Evolutionary conservation across 164 flowering plant species (phyloP), one percentile per base, ranked within the genome.

Genomic region (Stephania japonica): DNA sequence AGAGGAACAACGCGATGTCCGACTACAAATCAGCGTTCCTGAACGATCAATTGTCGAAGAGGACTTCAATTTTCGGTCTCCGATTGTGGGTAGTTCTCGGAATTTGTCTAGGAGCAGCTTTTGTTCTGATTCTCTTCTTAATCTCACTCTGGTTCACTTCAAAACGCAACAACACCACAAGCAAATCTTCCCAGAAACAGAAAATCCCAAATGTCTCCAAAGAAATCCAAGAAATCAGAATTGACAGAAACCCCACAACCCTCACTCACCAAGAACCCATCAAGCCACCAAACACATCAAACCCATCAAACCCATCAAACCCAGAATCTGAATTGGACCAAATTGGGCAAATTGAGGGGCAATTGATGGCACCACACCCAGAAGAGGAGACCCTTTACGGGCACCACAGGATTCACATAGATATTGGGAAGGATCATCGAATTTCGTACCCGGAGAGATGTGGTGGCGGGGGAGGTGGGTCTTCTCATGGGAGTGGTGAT

Each of bases 31-130:
- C 77, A 6, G 76, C 83, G 38, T 88, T 86, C 73, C 77, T 88
- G 64, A 88, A 87, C 77, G 84, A 87, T 65, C 82, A 86, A 81
- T 87, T 91, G 70, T 90, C 92, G 1, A 85, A 83, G 72, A 81
- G 71, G 6, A 91, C 97, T 66, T 86, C 90, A 69, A 87, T 91
- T 43, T 90, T 91, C 64, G 94, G 94, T 6, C 82, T 91, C 6
- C 62, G 83, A 11, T 76, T 91, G 44, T 91, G 92, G 92, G 92
- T 90, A 0, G 88, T 91, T 27, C 74, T 91, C 13, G 94, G 94
- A 7, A 81, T 91, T 26, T 86, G 87, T 69, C 84, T 91, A 0
- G 97, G 92, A 32, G 90, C 93, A 7, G 79, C 84, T 23, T 86
- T 91, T 65, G 97, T 91, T 67, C 75, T 91, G 11, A 70, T 89